Evolutionary conservation across 1,139 yeast species (phyloP), one percentile per base, ranked within the genome.

Genomic region (Diutina siamensis): DNA sequence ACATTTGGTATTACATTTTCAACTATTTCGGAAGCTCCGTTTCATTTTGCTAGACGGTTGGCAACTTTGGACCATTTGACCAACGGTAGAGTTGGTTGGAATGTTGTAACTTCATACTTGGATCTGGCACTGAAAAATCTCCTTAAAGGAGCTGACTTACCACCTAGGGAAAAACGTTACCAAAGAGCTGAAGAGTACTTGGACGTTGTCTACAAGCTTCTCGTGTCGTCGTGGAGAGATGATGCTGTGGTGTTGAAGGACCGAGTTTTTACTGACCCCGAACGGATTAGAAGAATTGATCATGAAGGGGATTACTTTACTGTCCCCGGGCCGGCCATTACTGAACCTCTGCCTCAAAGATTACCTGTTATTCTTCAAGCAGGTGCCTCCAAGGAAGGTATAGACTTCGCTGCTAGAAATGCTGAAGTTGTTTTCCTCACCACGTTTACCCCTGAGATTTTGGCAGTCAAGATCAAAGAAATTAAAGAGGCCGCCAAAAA

Each of bases 361-460:
- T 55, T 70, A 19, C 75, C 75, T 2, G 64, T 69, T 18, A 59
- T 71, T 46, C 60, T 71, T 44, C 76, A 71, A 53, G 76, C 76
- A 1, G 77, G 77, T 32, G 62, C 74, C 13, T 70, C 75, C 2
- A 57, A 63, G 35, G 64, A 64, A 34, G 76, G 76, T 28, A 60
- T 59, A 45, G 63, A 63, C 4, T 61, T 67, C 51, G 76, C 74
- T 35, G 75, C 76, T 20, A 64, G 64, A 50, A 65, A 68, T 53
- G 75, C 71, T 8, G 76, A 71, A 51, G 59, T 63, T 10, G 68
- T 69, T 27, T 71, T 71, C 53, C 56, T 69, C 21, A 60, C 64
- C 15, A 57, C 57, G 35, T 44, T 50, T 17, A 57, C 62, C 18
- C 66, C 67, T 2, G 64, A 58, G 38, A 58, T 56, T 17, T 58